Base-by-base conservation (phyloP, 441 rosid species). In the Arabidopsis hybrid region DNA sequence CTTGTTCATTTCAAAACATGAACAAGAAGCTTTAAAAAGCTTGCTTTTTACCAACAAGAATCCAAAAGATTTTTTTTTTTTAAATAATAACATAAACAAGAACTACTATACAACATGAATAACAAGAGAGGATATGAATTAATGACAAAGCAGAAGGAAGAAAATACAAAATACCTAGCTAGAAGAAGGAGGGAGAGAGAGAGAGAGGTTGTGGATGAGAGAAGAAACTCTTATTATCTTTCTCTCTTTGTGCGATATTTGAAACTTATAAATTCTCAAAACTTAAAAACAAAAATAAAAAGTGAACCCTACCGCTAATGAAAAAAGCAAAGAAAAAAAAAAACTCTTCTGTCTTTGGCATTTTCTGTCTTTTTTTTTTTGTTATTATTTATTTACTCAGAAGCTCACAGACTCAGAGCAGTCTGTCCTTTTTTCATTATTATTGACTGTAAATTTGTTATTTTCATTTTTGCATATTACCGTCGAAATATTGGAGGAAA, bases 291-390 rank as follows among this genome's bases (percentile, higher is more conserved):
- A 52, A 7, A 50, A 21, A 70, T 58, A 65, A 73, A 1, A 60
- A 18, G 68, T 64, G 72, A 80, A 81, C 87, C 88, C 85, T 79
- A 80, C 82, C 62, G 81, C 77, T 81, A 5, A 52, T 38, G 67
- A 8, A 42, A 62, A 42, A 71, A 62, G 42, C 3, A 73, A 84
- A 68, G 66, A 60, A 61, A 77, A 74, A 65, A 68, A 94, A 35
- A 58, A 60, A 65, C 45, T 46, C 62, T 45, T 72, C 31, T 72
- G 13, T 3, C 10, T 13, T 61, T 79, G 84, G 77, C 77, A 79
- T 85, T 88, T 87, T 91, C 89, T 89, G 90, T 85, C 90, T 83
- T 87, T 86, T 46, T 46, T 36, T 8, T 86, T 65, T 78, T 80
- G 68, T 81, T 66, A 76, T 78, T 80, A 65, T 75, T 81, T 85